Evolutionary conservation across 2,329 filamentous ascomycete genomes (phyloP).

Genomic region (Alternaria rosae): DNA sequence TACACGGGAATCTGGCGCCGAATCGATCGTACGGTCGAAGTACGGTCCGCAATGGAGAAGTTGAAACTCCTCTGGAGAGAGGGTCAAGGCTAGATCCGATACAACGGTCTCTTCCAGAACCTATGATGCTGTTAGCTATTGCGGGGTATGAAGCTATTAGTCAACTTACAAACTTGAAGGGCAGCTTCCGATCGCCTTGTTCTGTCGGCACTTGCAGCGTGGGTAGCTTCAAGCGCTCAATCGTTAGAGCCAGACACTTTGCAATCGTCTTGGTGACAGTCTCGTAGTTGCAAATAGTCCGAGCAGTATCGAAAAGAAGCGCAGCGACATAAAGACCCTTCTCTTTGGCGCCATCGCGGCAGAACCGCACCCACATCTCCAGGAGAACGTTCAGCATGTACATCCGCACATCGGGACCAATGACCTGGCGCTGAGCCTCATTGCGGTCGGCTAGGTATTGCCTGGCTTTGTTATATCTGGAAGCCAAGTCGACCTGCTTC

Average conservation of each 20-base stretch:
- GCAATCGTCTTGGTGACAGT: conserved; percentile 41
- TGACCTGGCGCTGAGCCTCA: conserved; percentile 47
- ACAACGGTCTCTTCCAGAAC: conserved; percentile 27
- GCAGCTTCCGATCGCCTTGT: conserved; percentile 51
- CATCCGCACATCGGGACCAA: conserved; percentile 57
- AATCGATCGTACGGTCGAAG: conserved; percentile 76
- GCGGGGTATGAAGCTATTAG: neutral
- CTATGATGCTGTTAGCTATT: conserved; percentile 1
- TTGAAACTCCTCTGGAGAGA: conserved; percentile 67
- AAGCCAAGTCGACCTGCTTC: conserved; percentile 52
- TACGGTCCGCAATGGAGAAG: conserved; percentile 74
- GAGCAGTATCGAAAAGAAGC: conserved; percentile 42
- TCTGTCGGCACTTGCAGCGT: conserved; percentile 39
- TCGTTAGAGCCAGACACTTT: conserved; percentile 43
- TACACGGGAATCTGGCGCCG: conserved; percentile 71
- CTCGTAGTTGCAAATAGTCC: conserved; percentile 36
- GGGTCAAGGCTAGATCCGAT: conserved; percentile 46
- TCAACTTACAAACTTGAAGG: conserved; percentile 51
- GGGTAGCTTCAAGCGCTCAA: conserved; percentile 52
- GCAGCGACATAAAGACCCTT: conserved; percentile 43
- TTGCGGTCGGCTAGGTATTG: conserved; percentile 57
- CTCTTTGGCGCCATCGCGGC: conserved; percentile 39
- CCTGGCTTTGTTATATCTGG: conserved; percentile 59
- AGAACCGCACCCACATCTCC: conserved; percentile 56
- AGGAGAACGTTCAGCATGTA: conserved; percentile 60